phyloP scores from a whole-genome alignment of 805 yeast genomes.

The Candida michaelii region DNA sequence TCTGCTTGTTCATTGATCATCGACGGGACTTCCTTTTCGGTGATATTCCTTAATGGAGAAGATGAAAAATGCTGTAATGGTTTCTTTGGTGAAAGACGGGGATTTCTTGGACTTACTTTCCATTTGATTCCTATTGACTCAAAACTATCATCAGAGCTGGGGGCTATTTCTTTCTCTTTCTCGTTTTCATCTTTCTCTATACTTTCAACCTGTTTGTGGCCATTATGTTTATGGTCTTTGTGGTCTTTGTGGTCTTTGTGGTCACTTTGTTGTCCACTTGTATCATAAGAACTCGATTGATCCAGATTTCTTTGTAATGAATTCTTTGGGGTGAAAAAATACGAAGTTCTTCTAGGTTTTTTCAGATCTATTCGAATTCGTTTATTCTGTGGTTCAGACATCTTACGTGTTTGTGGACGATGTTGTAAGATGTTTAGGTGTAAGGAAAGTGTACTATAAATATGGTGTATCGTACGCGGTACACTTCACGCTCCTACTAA shows the following conservation, averaged over 20 bases:
- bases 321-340: conserved; percentile 13
- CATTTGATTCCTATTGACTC: conserved; percentile 41
- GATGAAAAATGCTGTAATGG: conserved; percentile 36
- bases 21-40: conserved; percentile 12
- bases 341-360: conserved; percentile 25
- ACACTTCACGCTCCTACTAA: too few relatives aligned
- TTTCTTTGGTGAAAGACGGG: conserved; percentile 19
- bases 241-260: neutral
- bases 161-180: conserved; percentile 12
- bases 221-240: too few relatives aligned
- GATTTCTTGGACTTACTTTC: conserved; percentile 43
- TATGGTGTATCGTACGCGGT: too few relatives aligned
- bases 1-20: conserved; percentile 34
- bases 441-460: too few relatives aligned
- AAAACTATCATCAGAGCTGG: conserved; percentile 44
- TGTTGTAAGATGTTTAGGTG: too few relatives aligned
- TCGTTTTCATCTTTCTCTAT: too few relatives aligned
- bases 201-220: too few relatives aligned
- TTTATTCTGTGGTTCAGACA: neutral
- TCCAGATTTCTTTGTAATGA: neutral
- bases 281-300: neutral
- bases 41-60: conserved; percentile 34
- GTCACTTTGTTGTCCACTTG: neutral
- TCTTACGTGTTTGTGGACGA: too few relatives aligned
- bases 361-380: neutral